Evolutionary conservation across 2,329 filamentous ascomycete genomes (phyloP), one percentile per base, ranked within the genome.

Genomic region (Sporothrix globosa): DNA sequence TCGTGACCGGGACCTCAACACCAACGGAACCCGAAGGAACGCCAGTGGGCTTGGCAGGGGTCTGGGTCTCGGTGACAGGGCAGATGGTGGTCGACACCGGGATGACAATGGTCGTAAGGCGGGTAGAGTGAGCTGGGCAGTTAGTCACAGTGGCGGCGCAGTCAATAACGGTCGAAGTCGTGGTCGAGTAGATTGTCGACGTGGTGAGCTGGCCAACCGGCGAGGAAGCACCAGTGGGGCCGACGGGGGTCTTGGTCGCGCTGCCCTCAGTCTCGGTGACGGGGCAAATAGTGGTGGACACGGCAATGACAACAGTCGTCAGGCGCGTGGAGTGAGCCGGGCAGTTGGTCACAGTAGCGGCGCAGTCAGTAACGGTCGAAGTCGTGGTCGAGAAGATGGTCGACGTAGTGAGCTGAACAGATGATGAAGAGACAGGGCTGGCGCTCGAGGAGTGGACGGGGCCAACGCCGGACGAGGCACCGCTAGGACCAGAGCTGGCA

Each of bases 241-340:
- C 72, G 77, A 74, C 39, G 80, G 79, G 72, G 70, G 72, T 74
- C 53, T 71, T 46, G 24, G 72, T 46, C 46, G 41, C 71, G 44
- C 77, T 72, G 52, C 77, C 77, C 74, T 81, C 76, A 54, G 84
- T 87, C 81, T 83, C 84, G n/a, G 85, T 87, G 72, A 87, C 85
- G 27, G 86, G 87, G 83, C 86, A 88, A 76, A 89, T 77, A 53
- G 87, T 90, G 73, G 88, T 90, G 67, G 84, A 86, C 65, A 88
- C 75, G 61, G 87, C 79, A 71, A 90, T 77, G 7, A 85, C 87
- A 71, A 86, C 82, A 2, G 87, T 77, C 0, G 80, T 82, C 60
- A 83, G 80, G 69, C 81, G 81, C 14, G 82, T 83, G 69, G 80
- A 76, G 61, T 80, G 77, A 70, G 81, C 83, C 41, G 86, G 85